phyloP scores from a whole-genome alignment of 352 stramenopile species.

The Phytophthora pistaciae region DNA sequence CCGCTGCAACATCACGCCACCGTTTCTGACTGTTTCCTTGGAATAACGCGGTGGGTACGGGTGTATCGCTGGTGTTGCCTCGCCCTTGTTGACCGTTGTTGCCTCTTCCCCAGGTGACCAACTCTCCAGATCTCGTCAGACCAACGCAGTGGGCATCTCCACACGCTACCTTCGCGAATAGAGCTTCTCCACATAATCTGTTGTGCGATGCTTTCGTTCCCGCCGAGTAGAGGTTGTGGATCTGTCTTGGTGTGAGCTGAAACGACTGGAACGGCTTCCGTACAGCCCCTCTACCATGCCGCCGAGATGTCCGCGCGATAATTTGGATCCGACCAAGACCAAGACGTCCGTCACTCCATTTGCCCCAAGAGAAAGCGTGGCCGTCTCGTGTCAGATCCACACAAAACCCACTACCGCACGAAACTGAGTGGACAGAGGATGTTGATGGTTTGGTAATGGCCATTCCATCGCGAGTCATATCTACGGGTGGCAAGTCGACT shows the following conservation, averaged over 20 bases:
- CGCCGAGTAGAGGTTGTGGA: conserved; percentile 7
- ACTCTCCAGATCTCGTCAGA: conserved; percentile 53
- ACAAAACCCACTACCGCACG: conserved; percentile 84
- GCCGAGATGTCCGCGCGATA: conserved; percentile 47
- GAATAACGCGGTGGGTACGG: conserved; percentile 33
- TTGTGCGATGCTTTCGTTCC: background rate
- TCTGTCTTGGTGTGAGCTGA: conserved; percentile 49
- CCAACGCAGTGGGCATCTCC: conserved; percentile 85
- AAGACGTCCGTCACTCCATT: conserved; percentile 78
- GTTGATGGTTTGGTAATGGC: background rate
- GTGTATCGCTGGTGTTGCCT: conserved; percentile 47
- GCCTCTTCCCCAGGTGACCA: conserved; percentile 86
- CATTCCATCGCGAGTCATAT: background rate
- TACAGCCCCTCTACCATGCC: conserved; percentile 34
- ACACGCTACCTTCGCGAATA: conserved; percentile 60
- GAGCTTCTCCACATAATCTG: background rate
- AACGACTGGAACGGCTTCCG: conserved; percentile 72
- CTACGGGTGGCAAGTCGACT: conserved; percentile 31
- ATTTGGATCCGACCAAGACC: conserved; percentile 72
- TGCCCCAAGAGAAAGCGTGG: conserved; percentile 83
- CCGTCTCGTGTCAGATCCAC: conserved; percentile 67
- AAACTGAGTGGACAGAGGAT: conserved; percentile 38
- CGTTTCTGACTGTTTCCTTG: conserved; percentile 11
- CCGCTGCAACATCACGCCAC: conserved; percentile 66
- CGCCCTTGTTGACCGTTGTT: conserved; percentile 84